Evolutionary conservation across 1,284 basidiomycete species (phyloP).

Genomic region (Sporisorium reilianum): DNA sequence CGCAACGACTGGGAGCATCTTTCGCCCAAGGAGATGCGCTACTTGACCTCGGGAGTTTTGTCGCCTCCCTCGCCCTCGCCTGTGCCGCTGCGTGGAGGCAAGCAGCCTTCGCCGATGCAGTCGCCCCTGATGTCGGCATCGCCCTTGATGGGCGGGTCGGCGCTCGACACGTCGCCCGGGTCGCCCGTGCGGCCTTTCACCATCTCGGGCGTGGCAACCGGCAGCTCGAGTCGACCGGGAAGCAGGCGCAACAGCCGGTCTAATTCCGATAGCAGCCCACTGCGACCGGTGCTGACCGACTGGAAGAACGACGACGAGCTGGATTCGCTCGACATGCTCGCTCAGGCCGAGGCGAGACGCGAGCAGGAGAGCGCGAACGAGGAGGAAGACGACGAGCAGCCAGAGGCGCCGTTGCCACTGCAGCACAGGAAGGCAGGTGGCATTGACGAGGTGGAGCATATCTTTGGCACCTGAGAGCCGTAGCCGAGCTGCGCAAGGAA

Average conservation of each 20-base stretch:
- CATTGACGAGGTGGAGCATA: constrained; percentile 64
- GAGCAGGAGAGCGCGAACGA: constrained; percentile 26
- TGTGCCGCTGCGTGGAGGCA: constrained; percentile 30
- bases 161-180: constrained; percentile 33
- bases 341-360: constrained; percentile 43
- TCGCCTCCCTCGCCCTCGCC: constrained; percentile 46
- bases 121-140: constrained; percentile 16
- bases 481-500: not conserved
- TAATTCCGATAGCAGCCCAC: constrained; percentile 47
- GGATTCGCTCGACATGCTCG: constrained; percentile 35
- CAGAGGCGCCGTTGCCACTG: constrained; percentile 30
- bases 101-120: constrained; percentile 34
- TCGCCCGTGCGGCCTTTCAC: constrained; percentile 41
- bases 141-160: constrained; percentile 14
- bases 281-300: constrained; percentile 61
- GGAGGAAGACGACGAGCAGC: constrained; percentile 42
- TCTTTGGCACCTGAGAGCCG: constrained; percentile 47
- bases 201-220: constrained; percentile 16
- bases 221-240: constrained; percentile 18
- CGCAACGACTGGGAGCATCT: constrained; percentile 66
- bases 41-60: constrained; percentile 46
- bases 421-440: constrained; percentile 60
- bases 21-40: constrained; percentile 65
- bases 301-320: constrained; percentile 58
- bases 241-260: constrained; percentile 40